A percentile compares a stretch with the other conserved stretches of the same genome.
These are phyloP conservation scores for Talaromyces rugulosus DNA, from an alignment of 2,329 filamentous ascomycete genomes.

Conservation along the genomic window DNA sequence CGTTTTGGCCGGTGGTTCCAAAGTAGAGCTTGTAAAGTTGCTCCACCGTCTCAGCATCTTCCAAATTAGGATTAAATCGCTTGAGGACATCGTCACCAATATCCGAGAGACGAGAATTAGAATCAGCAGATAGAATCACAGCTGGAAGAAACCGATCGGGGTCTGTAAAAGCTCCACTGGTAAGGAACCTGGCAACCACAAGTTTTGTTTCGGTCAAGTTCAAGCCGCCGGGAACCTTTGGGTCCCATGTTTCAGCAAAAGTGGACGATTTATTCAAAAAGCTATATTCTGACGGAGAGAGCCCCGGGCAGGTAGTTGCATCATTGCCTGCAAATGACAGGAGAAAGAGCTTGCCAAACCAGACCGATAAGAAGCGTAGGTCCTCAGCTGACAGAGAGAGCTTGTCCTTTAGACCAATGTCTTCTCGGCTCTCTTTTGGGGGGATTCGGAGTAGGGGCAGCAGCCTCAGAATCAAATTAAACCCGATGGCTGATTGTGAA, in stretches of 20 bases:
- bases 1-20: slow-evolving; percentile 46
- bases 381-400: slow-evolving; percentile 69
- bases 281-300: slow-evolving; percentile 61
- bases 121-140: slow-evolving; percentile 75
- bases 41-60: slow-evolving; percentile 60
- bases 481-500: slow-evolving; percentile 61
- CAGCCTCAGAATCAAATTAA: slow-evolving; percentile 76
- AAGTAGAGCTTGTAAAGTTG: slow-evolving; percentile 71
- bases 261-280: slow-evolving; percentile 62
- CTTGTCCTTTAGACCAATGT: slow-evolving; percentile 60
- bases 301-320: slow-evolving; percentile 52
- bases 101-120: slow-evolving; percentile 75
- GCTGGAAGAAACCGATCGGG: slow-evolving; percentile 78
- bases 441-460: slow-evolving; percentile 66
- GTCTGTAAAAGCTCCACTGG: slow-evolving; percentile 81
- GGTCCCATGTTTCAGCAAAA: slow-evolving; percentile 56
- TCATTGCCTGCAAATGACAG: slow-evolving; percentile 50
- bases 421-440: slow-evolving; percentile 71
- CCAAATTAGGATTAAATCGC: slow-evolving; percentile 64
- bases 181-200: slow-evolving; percentile 65
- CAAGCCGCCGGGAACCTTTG: slow-evolving; percentile 55
- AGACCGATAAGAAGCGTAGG: slow-evolving; percentile 66
- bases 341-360: slow-evolving; percentile 74
- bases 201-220: slow-evolving; percentile 68
- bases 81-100: slow-evolving; percentile 88